Conservation (phyloP, 176 grass and related monocot genomes). For the Luzula sylvatica region DNA sequence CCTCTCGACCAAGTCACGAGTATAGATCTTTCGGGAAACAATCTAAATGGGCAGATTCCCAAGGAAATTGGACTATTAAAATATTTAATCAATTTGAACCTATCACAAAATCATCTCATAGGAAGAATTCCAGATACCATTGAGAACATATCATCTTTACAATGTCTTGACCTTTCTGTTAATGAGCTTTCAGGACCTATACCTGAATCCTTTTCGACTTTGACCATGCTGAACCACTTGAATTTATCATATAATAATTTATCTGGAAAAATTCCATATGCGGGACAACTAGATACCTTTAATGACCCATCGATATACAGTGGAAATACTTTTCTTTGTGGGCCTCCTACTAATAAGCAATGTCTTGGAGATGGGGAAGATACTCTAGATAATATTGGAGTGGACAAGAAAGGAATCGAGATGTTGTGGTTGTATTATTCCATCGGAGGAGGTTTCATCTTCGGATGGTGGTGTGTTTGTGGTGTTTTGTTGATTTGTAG, state of each 20-base stretch:
- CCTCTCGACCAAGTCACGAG: neutral
- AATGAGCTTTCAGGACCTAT: constrained; percentile 25
- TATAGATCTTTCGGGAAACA: no score
- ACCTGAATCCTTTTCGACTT: neutral
- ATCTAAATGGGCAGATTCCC: constrained; percentile 13
- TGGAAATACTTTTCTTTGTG: constrained; percentile 22
- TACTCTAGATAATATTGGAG: no score
- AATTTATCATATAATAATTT: constrained; percentile 36
- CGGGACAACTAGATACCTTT: constrained; percentile 3
- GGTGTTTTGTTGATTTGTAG: constrained; percentile 12
- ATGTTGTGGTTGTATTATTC: neutral
- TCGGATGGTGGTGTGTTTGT: constrained; percentile 23
- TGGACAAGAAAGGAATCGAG: neutral
- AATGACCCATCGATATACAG: constrained; percentile 18
- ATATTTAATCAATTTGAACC: constrained; percentile 15
- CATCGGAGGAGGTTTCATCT: constrained; percentile 4
- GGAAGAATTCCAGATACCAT: constrained; percentile 19
- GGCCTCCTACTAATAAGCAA: constrained; percentile 1
- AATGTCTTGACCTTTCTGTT: constrained; percentile 28
- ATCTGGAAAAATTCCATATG: constrained; percentile 23
- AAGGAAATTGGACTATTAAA: neutral
- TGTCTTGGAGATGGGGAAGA: neutral
- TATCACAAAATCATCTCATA: constrained; percentile 5
- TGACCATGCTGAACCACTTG: constrained; percentile 8
- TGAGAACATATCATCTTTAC: neutral